Percentiles rank a stretch among this genome's conserved stretches.
phyloP scores from a whole-genome alignment of 306 rosid species.

The Inga oerstediana region DNA sequence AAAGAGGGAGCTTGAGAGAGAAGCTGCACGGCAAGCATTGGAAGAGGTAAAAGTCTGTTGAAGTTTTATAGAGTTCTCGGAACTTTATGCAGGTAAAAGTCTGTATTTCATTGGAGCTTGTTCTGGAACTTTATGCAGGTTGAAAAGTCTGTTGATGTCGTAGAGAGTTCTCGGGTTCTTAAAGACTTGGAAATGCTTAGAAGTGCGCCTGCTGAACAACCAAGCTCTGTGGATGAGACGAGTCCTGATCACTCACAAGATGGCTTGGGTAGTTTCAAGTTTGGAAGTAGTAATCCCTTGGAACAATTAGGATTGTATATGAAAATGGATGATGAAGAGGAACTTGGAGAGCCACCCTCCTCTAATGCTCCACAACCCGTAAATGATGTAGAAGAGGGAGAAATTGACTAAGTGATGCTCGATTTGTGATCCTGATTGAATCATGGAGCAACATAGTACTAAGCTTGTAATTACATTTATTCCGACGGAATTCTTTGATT shows the following conservation, averaged over 20 bases:
- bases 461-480: background rate
- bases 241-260: conserved; percentile 75
- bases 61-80: too few species aligned
- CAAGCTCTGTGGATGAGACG: conserved; percentile 65
- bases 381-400: conserved; percentile 84
- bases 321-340: conserved; percentile 81
- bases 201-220: conserved; percentile 58
- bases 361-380: conserved; percentile 42
- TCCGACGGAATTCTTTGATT: background rate
- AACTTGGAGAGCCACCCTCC: conserved; percentile 60
- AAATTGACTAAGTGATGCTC: conserved; percentile 56
- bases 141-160: conserved; percentile 76
- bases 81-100: background rate
- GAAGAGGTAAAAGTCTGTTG: conserved; percentile 52
- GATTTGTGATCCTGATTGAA: conserved; percentile 28
- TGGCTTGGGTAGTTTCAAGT: conserved; percentile 73
- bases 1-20: conserved; percentile 81
- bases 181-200: conserved; percentile 81
- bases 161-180: conserved; percentile 73
- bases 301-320: conserved; percentile 81
- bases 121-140: conserved; percentile 56
- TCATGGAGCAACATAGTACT: background rate
- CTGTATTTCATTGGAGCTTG: conserved; percentile 37
- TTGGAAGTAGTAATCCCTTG: conserved; percentile 70
- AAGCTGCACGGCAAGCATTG: conserved; percentile 86